These are phyloP conservation scores for Fusarium sororula DNA, from an alignment of 2,329 filamentous ascomycete species.

Conservation along the genomic window DNA sequence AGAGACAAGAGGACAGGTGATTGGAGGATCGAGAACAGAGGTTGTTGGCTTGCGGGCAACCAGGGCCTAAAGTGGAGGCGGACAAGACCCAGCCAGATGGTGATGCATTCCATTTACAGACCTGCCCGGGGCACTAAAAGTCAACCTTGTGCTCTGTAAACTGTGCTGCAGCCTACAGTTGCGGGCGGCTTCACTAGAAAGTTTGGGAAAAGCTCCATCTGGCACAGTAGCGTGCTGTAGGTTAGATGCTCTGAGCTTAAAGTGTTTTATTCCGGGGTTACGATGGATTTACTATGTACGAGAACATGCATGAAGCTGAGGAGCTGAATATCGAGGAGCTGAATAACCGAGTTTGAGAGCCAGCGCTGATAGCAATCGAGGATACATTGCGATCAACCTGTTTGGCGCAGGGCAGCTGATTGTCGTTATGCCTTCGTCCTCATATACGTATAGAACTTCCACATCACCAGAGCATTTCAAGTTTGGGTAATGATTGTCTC, in stretches of 20 bases:
- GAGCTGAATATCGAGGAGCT: neutral
- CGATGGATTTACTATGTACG: neutral
- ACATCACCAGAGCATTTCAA: neutral
- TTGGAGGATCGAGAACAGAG: conserved; percentile 38
- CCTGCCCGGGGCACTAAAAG: conserved; percentile 8
- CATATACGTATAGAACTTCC: too few relatives aligned
- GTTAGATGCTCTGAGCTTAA: neutral
- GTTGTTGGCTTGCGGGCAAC: conserved; percentile 30
- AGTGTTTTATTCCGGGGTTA: neutral
- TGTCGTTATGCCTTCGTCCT: neutral
- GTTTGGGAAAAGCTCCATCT: neutral
- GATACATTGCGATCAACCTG: neutral
- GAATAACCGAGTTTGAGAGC: neutral
- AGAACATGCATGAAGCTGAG: neutral
- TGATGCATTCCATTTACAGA: conserved; percentile 26
- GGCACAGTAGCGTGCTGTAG: neutral
- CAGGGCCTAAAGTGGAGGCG: conserved; percentile 30
- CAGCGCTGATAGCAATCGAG: neutral
- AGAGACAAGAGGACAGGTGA: conserved; percentile 35
- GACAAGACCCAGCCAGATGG: conserved; percentile 21
- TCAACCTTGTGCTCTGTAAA: neutral
- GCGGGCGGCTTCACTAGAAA: neutral
- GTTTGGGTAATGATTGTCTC: too few relatives aligned
- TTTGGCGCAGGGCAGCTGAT: neutral
- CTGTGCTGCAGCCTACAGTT: conserved; percentile 17